Base-by-base conservation (phyloP, 2,329 filamentous ascomycete species). In the Fusarium sp. region DNA sequence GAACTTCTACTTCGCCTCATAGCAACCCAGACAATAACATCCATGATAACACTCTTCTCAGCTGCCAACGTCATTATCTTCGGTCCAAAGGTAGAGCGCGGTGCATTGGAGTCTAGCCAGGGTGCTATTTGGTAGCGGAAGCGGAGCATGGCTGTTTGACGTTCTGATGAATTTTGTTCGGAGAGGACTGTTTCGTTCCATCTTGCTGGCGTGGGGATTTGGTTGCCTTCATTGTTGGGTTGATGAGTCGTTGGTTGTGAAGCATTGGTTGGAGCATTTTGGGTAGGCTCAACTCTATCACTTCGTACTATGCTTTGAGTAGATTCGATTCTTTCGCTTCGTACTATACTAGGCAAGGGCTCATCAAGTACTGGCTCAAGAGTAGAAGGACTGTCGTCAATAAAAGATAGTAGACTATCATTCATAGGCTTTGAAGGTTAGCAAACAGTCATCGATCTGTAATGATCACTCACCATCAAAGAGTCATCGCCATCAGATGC, bases 131-230 rank as follows among this genome's bases (percentile, higher is more conserved):
- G 65, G 3, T 68, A 68, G 5, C 59, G 53, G 42, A 68, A 68
- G 0, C 65, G 65, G n/a, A 69, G 65, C 60, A 68, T 69, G 1
- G 65, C 65, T 10, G 65, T 65, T 44, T 68, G 65, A 12, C 64
- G 37, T 19, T 68, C 66, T n/a, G 59, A 65, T 2, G 49, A 65
- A 9, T 45, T 69, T 10, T 66, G 63, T 14, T 66, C 63, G 0
- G 62, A 61, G 0, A 66, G 44, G 5, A 66, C 62, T 4, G 63
- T 65, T 19, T 68, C 65, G 41, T 68, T 65, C 61, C 61, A 64
- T 8, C 61, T 23, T 4, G 61, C 55, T 1, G 61, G 61, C 2
- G 61, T 64, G 13, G 61, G 61, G 2, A 64, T 64, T 34, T 64
- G 61, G 16, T 64, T 64, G 7, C 61, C 59, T 10, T 64, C 61